Evolutionary conservation across 129 eudicot species (phyloP).

Genomic region (Calendula officinalis): DNA sequence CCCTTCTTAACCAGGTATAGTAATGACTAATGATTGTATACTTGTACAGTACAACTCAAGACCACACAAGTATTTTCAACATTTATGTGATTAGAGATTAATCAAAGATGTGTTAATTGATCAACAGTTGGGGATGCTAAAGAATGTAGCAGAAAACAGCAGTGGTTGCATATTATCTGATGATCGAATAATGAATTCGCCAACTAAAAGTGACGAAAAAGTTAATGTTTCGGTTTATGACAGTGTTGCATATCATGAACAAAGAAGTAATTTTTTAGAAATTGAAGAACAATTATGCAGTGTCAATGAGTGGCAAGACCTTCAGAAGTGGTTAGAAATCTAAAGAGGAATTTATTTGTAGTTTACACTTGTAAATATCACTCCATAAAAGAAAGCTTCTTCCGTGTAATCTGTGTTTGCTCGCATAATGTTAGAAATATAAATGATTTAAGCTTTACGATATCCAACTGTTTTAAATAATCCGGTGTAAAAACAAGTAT

Average conservation of each 20-base stretch:
- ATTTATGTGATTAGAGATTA: not conserved
- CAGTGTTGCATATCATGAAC: slow-evolving; percentile 26
- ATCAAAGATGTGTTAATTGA: not conserved
- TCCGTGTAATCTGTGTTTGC: slow-evolving; percentile 20
- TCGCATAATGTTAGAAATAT: not conserved
- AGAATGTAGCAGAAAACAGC: slow-evolving; percentile 25
- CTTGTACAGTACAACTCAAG: not conserved
- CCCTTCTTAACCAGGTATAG: slow-evolving; percentile 48
- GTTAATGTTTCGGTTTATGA: slow-evolving; percentile 25
- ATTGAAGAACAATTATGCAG: slow-evolving; percentile 33
- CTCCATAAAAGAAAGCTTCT: slow-evolving; percentile 30
- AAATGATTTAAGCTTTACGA: slow-evolving; percentile 1
- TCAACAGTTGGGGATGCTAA: slow-evolving; percentile 34
- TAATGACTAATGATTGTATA: not conserved
- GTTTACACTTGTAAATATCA: slow-evolving; percentile 29
- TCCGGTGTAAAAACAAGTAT: not conserved
- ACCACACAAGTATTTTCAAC: no score
- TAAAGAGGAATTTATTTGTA: not conserved
- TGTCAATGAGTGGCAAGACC: slow-evolving; percentile 25
- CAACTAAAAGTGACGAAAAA: slow-evolving; percentile 21
- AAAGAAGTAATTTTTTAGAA: slow-evolving; percentile 28
- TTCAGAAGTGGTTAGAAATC: slow-evolving; percentile 41
- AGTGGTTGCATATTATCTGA: slow-evolving; percentile 28
- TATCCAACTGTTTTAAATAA: slow-evolving; percentile 4
- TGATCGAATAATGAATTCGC: slow-evolving; percentile 9